Evolutionary conservation across 1,139 yeast species (phyloP), one percentile per base, ranked within the genome.

Genomic region (Protomyces inundatus): DNA sequence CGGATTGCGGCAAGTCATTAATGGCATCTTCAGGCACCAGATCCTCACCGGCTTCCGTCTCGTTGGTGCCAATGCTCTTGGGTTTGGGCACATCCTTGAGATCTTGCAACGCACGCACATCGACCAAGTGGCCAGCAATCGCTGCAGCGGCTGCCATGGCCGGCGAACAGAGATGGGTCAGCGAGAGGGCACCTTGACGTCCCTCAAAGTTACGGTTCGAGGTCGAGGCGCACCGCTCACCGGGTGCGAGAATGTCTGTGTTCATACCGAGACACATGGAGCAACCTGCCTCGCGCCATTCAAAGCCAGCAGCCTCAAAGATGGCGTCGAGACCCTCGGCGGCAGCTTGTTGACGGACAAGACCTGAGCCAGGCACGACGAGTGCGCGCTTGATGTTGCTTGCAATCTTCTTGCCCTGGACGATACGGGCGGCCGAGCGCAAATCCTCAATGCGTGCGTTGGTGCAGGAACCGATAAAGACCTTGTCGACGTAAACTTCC

Each of bases 131-230:
- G 69, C 98, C 98, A 66, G 83, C 84, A 69, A 93, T 86, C 71
- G 95, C 97, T 39, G 98, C 98, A 45, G 97, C 97, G 32, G 98
- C 98, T 57, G 98, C 98, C 98, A 93, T 93, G 40, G 96, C 96
- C 45, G 98, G 98, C 14, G 97, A 90, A 95, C 91, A 90, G 74
- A 93, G 82, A 74, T 93, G 98, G 32, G 98, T 93, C 80, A 98
- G 84, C n/a, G 97, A 90, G 66, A 79, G 79, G 61, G 97, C 96
- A 78, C 98, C 98, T 81, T 93, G 98, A 78, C 98, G 93, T 72
- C 98, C 98, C 78, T 93, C 97, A 75, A 93, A 93, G 80, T 93
- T 93, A 82, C 98, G 88, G 81, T 93, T 93, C 36, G 98, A 91
- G 37, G 98, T 93, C 32, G 98, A 91, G 4, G 98, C 98, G 80